phyloP scores from a whole-genome alignment of 208 protist species.

The Strigomonas oncopelti region DNA sequence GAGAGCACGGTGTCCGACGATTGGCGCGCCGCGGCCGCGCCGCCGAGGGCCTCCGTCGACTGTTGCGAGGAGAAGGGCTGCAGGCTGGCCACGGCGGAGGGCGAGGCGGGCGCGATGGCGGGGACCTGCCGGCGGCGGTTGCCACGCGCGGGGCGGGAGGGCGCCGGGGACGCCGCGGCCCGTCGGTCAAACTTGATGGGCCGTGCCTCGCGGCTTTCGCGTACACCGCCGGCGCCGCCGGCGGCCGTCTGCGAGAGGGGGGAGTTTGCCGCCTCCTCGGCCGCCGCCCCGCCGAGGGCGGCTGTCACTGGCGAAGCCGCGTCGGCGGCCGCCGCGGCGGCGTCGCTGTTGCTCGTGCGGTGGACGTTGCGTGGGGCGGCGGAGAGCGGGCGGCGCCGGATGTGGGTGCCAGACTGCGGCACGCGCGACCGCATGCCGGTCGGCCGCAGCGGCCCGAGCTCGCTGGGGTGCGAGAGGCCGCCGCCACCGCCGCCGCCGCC shows the following conservation, averaged over 20 bases:
- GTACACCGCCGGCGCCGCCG: neutral
- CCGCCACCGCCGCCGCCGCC: neutral
- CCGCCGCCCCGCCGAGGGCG: neutral
- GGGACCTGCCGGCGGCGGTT: constrained; percentile 20
- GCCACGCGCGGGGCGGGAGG: constrained; percentile 38
- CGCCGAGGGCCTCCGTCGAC: neutral
- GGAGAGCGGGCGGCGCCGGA: constrained; percentile 62
- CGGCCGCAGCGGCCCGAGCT: constrained; percentile 38
- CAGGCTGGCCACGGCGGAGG: neutral
- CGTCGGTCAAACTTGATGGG: constrained; percentile 6
- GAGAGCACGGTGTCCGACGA: neutral
- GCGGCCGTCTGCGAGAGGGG: neutral
- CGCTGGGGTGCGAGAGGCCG: constrained; percentile 12
- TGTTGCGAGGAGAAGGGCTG: constrained; percentile 6
- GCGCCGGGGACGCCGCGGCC: constrained; percentile 42
- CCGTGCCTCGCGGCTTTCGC: neutral
- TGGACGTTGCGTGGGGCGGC: constrained; percentile 19
- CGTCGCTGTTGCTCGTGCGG: neutral
- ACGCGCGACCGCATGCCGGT: constrained; percentile 21
- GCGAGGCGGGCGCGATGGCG: constrained; percentile 1
- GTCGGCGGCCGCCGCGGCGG: neutral
- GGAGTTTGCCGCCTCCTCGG: no score
- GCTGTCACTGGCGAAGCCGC: constrained; percentile 7
- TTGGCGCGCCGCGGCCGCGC: neutral
- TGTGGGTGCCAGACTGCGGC: constrained; percentile 71